Percentiles rank a stretch among this genome's conserved stretches.
Conservation (phyloP, 2,329 filamentous ascomycete species). For the Ophiocordyceps unilateralis region DNA sequence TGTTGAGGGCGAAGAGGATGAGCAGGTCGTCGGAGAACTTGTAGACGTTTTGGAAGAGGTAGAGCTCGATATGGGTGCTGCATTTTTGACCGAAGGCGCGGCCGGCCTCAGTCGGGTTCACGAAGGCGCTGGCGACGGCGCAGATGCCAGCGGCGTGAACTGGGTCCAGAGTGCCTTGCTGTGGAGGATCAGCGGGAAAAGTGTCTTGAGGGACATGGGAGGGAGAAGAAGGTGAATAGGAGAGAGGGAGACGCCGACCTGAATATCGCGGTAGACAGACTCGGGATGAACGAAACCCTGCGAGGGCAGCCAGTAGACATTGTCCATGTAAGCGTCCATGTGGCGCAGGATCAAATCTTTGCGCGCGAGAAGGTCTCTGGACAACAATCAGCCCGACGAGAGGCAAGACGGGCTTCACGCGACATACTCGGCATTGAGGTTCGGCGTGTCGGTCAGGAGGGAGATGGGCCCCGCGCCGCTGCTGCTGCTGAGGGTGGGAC, state of each 20-base stretch:
- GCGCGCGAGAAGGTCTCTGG: slow-evolving; percentile 16
- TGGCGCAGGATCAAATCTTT: slow-evolving; percentile 18
- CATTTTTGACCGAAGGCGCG: slow-evolving; percentile 20
- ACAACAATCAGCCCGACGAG: neutral
- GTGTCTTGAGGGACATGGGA: neutral
- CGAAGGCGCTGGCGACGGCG: slow-evolving; percentile 18
- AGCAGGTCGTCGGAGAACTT: slow-evolving; percentile 16
- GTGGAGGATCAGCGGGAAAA: neutral
- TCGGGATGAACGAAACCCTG: slow-evolving; percentile 20
- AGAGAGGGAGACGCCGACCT: too few species aligned
- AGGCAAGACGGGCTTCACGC: neutral
- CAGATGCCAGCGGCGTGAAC: slow-evolving; percentile 20
- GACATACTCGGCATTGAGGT: slow-evolving; percentile 13
- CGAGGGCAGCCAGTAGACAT: slow-evolving; percentile 20
- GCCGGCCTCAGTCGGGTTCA: slow-evolving; percentile 14
- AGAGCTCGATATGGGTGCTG: slow-evolving; percentile 20
- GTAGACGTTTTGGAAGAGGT: slow-evolving; percentile 22
- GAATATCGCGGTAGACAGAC: slow-evolving; percentile 16
- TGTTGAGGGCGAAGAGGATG: slow-evolving; percentile 17
- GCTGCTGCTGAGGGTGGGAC: slow-evolving; percentile 5
- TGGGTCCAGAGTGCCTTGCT: slow-evolving; percentile 17
- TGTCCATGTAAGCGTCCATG: slow-evolving; percentile 20
- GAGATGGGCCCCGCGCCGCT: slow-evolving; percentile 5
- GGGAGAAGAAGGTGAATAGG: neutral
- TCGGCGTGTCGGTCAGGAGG: slow-evolving; percentile 8